A percentile compares a stretch with the other conserved stretches of the same genome.
phyloP scores from a whole-genome alignment of 768 basidiomycete genomes.

The Lactifluus hygrophoroides region DNA sequence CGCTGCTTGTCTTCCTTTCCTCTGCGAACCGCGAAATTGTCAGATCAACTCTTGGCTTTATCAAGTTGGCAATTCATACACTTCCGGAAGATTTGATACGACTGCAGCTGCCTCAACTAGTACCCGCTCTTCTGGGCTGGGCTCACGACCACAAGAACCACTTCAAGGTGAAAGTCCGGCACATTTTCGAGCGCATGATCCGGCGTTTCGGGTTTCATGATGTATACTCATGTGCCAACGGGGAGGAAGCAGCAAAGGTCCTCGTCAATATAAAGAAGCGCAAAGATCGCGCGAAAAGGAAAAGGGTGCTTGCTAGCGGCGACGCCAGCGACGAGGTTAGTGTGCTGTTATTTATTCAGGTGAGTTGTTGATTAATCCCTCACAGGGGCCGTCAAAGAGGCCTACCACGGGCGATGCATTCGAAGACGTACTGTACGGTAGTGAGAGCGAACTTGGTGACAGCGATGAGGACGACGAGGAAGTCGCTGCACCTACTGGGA shows the following conservation, averaged over 20 bases:
- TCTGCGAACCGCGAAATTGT: conserved; percentile 97
- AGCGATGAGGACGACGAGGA: conserved; percentile 49
- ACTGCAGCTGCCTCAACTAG: conserved; percentile 69
- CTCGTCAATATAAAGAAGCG: conserved; percentile 91
- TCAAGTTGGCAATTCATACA: conserved; percentile 89
- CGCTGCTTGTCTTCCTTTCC: conserved; percentile 82
- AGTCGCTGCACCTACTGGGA: conserved; percentile 30
- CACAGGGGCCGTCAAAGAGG: conserved; percentile 36
- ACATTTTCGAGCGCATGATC: conserved; percentile 95
- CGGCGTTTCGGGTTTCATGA: conserved; percentile 84
- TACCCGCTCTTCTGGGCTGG: conserved; percentile 83
- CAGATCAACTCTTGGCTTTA: conserved; percentile 90
- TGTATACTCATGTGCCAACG: conserved; percentile 62
- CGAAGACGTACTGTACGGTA: conserved; percentile 94
- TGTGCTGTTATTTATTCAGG: conserved; percentile 21
- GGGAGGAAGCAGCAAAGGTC: conserved; percentile 81
- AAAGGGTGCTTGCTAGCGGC: conserved; percentile 49
- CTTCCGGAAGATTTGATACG: conserved; percentile 61
- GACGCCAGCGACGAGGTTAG: conserved; percentile 54
- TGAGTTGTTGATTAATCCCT: not conserved
- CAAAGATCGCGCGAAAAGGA: conserved; percentile 88
- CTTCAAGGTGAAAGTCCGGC: conserved; percentile 93
- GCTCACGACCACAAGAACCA: conserved; percentile 98
- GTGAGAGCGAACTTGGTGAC: conserved; percentile 82
- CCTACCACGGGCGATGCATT: conserved; percentile 72